Evolutionary conservation across 768 basidiomycete species (phyloP), one percentile per base, ranked within the genome.

Genomic region (Tulasnella sp.): DNA sequence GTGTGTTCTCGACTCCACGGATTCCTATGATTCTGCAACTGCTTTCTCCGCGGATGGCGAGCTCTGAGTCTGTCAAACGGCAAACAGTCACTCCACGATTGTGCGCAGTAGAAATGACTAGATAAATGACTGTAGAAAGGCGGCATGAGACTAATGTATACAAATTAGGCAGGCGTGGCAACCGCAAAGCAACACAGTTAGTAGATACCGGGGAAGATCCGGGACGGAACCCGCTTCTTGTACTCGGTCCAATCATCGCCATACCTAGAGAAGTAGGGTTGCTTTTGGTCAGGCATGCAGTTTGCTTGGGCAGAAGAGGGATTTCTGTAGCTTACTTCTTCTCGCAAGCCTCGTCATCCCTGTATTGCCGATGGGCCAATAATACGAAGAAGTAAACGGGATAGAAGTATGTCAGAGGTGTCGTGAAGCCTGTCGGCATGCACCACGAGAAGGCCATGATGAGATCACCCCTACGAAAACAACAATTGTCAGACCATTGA

Each of bases 321-420:
- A 38, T 5, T 15, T 38, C 4, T 25, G 12, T 2, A 58, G 71
- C 84, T 63, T 63, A 88, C 90, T 97, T 98, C 66, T 83, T 79
- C 68, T 81, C 76, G 70, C 96, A 99, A 24, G 82, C 80, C 68
- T 92, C 92, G 63, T 97, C 93, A 69, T 99, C 96, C 31, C 96
- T 79, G 60, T 73, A 75, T 71, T 97, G 91, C 59, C 96, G 77
- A 72, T 98, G 96, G 31, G 92, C 75, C 60, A 99, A 84, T 24
- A 99, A 79, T 34, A 96, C 79, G 2, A 79, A 75, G 65, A 99
- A 98, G 74, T 96, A 98, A 60, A 76, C 68, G 27, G 88, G 80
- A 67, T 98, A 98, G 75, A 93, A 99, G 74, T 97, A 93, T 4
- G 96, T 93, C 69, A 98, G 80, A 22, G 93, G 94, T 0, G 92